Evolutionary conservation across 1,139 yeast genomes (phyloP).

Genomic region (Lodderomyces metapsilosis): DNA sequence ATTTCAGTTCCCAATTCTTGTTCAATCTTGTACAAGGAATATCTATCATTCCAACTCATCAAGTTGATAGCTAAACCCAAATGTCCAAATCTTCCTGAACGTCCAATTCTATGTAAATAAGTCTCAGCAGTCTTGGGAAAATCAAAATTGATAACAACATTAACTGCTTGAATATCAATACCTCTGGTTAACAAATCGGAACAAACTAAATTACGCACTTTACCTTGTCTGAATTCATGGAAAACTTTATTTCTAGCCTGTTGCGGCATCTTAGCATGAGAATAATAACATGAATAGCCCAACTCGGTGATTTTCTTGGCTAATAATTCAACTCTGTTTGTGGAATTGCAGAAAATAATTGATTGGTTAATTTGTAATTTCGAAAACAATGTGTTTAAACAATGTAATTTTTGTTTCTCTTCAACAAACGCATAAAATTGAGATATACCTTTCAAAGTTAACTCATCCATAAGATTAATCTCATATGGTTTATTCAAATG

Average conservation of each 20-base stretch:
- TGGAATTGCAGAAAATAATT: conserved; percentile 93
- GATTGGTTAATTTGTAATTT: conserved; percentile 95
- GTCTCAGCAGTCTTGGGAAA: conserved; percentile 99
- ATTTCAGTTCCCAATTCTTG: conserved; percentile 98
- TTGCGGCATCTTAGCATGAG: conserved; percentile 98
- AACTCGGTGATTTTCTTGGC: conserved; percentile 96
- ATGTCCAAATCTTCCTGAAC: conserved; percentile 99
- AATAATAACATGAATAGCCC: conserved; percentile 94
- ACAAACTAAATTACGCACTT: conserved; percentile 94
- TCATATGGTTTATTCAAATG: conserved; percentile 92
- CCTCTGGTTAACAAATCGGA: conserved; percentile 97
- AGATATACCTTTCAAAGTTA: conserved; percentile 92
- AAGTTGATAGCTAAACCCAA: conserved; percentile 95
- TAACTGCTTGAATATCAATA: conserved; percentile 98
- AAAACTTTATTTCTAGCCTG: conserved; percentile 96
- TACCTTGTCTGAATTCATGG: conserved; percentile 98
- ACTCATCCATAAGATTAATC: conserved; percentile 95
- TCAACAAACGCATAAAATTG: conserved; percentile 98
- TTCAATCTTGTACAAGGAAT: conserved; percentile 89
- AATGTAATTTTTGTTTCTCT: conserved; percentile 92
- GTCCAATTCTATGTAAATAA: conserved; percentile 96
- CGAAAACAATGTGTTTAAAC: conserved; percentile 90
- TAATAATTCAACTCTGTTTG: conserved; percentile 90
- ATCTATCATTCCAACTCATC: conserved; percentile 96
- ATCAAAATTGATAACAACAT: conserved; percentile 95